phyloP scores from a whole-genome alignment of 2,329 filamentous ascomycete species.

The Penicillium sp. region DNA sequence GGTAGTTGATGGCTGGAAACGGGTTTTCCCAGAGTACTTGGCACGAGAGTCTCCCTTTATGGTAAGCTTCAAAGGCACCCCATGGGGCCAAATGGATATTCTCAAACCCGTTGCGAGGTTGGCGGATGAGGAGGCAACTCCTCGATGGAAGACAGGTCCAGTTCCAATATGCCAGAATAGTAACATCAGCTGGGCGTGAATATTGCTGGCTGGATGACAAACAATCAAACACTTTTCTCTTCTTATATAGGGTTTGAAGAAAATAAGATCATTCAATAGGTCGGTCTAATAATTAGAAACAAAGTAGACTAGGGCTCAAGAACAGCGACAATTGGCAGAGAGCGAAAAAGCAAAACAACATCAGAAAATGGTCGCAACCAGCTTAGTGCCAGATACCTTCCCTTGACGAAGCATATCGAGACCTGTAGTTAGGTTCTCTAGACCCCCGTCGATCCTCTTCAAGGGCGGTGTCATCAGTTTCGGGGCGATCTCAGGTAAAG shows the following conservation, averaged over 20 bases:
- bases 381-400: conserved; percentile 23
- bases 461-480: conserved; percentile 19
- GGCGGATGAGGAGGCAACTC: conserved; percentile 23
- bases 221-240: not conserved
- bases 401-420: conserved; percentile 23
- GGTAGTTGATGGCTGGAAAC: conserved; percentile 18
- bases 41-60: conserved; percentile 26
- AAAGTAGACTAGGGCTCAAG: not conserved
- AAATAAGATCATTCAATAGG: too few relatives aligned
- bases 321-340: not conserved
- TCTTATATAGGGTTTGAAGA: too few relatives aligned
- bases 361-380: conserved; percentile 18
- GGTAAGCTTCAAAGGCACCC: conserved; percentile 21
- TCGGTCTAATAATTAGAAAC: not conserved
- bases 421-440: conserved; percentile 13
- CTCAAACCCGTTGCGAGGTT: conserved; percentile 23
- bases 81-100: conserved; percentile 23
- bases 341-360: not conserved
- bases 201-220: not conserved
- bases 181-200: not conserved
- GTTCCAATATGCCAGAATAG: conserved; percentile 15
- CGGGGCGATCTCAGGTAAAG: conserved; percentile 15
- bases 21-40: conserved; percentile 24
- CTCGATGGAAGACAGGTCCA: conserved; percentile 21
- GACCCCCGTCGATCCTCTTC: conserved; percentile 17